Evolutionary conservation across 2,329 filamentous ascomycete species (phyloP), one percentile per base, ranked within the genome.

Genomic region (Setomelanomma holmii): DNA sequence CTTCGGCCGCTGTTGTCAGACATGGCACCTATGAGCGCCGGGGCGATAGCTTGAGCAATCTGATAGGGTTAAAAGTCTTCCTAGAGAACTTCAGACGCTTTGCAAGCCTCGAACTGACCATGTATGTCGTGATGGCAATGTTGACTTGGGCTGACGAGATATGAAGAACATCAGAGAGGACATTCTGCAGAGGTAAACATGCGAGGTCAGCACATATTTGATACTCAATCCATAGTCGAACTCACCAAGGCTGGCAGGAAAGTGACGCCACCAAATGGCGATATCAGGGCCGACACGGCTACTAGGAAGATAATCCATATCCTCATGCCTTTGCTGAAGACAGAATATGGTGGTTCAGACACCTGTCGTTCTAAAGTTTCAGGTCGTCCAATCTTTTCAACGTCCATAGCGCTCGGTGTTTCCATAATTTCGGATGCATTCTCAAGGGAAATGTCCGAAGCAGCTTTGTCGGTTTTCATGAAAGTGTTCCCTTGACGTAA

Each of bases 1-100:
- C 82, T 71, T 53, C 82, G 74, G 10, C 82, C 82, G 34, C 75
- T 77, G 45, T 75, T 80, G 58, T 84, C 82, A 1, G 81, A 79
- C 54, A 84, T 76, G 38, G 79, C 78, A 3, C 78, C 82, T 27
- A 84, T 74, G 23, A 84, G 75, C 27, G 81, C 77, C 20, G 82
- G 82, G 1, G 81, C 79, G 12, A 85, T 72, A 1, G 80, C 83
- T 76, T 85, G 83, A 5, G 69, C 66, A 24, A 73, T 66, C 68
- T 72, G 17, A 7, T 1, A 16, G 4, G 27, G 3, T 30, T 6
- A 30, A 14, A 6, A 14, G 27, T 30, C 10, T 14, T 4, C 40
- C 69, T 27, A 68, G 57, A 30, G 5, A 7, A 36, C 1, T 23
- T n/a, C 12, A 38, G 17, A 19, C 14, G 4, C 11, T 36, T 8